Evolutionary conservation across 1,284 basidiomycete genomes (phyloP), one percentile per base, ranked within the genome.

Genomic region (Ceratobasidium sp.): DNA sequence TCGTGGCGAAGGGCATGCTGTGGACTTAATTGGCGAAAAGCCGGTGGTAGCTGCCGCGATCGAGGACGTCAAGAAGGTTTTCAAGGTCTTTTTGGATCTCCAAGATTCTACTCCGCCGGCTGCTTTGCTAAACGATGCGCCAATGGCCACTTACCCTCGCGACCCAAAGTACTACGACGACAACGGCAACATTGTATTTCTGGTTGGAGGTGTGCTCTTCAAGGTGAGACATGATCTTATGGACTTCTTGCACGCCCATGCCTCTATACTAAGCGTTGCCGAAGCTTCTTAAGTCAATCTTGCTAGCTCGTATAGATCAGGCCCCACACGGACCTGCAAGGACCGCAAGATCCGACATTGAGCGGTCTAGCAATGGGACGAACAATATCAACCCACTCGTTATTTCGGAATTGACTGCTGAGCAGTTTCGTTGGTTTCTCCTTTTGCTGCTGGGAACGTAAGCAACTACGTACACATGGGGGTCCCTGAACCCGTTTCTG

Each of bases 21-120:
- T 98, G 70, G 95, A 97, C 79, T 87, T 98, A 73, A 87, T 95
- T 74, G 95, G 95, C 57, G 89, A 94, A 73, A 93, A 93, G 80
- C 79, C 87, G 32, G 84, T 85, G 44, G 94, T 97, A 62, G 90
- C 93, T 76, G 85, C 82, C 35, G 87, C 89, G 38, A 91, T 95
- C 75, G 89, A 90, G 78, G 84, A 91, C 76, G 84, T 97, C 58
- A 90, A 92, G 13, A 89, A 87, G 76, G n/a, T n/a, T n/a, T n/a
- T n/a, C n/a, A n/a, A n/a, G n/a, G 82, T 92, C 59, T 85, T 93
- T 77, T 89, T 87, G 62, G 92, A 91, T 81, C 83, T 94, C 72
- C 87, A 88, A 73, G 89, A 89, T 41, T 89, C 88, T 41, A 91
- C 89, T 13, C 89, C 88, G 79, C 89, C 91, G 35, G 84, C n/a